Evolutionary conservation across 257 asterid genomes (phyloP).

Genomic region (Salvia hispanica): DNA sequence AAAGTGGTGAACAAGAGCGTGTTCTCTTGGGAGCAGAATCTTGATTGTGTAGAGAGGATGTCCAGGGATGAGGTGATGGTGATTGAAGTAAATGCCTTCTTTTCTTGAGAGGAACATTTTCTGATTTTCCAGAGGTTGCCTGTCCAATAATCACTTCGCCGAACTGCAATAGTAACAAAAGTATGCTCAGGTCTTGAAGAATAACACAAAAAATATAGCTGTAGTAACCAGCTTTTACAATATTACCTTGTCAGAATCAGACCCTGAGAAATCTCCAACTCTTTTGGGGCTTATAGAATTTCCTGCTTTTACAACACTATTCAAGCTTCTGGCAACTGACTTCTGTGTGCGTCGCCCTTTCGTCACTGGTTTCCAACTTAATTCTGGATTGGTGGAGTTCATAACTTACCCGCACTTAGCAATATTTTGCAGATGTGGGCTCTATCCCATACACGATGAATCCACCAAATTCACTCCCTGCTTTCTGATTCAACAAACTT

Average conservation of each 20-base stretch:
- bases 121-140: constrained; percentile 44
- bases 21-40: constrained; percentile 41
- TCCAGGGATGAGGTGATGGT: constrained; percentile 41
- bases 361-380: constrained; percentile 69
- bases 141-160: constrained; percentile 44
- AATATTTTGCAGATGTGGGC: constrained; percentile 39
- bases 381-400: constrained; percentile 47
- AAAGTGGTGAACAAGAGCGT: constrained; percentile 43
- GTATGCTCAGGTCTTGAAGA: too few species aligned
- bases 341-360: constrained; percentile 75
- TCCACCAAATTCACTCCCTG: constrained; percentile 38
- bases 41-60: constrained; percentile 32
- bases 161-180: neutral
- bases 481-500: constrained; percentile 29
- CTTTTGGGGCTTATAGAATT: constrained; percentile 62
- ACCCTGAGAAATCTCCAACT: constrained; percentile 69
- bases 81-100: constrained; percentile 41
- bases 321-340: constrained; percentile 55
- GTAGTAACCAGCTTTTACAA: too few species aligned
- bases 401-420: constrained; percentile 59
- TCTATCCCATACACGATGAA: constrained; percentile 53
- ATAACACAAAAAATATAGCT: too few species aligned
- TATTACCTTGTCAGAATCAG: constrained; percentile 64
- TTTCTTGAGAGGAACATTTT: constrained; percentile 21
- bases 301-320: constrained; percentile 40